phyloP scores from a whole-genome alignment of 2,329 filamentous ascomycete species.

The Colletotrichum sp. region DNA sequence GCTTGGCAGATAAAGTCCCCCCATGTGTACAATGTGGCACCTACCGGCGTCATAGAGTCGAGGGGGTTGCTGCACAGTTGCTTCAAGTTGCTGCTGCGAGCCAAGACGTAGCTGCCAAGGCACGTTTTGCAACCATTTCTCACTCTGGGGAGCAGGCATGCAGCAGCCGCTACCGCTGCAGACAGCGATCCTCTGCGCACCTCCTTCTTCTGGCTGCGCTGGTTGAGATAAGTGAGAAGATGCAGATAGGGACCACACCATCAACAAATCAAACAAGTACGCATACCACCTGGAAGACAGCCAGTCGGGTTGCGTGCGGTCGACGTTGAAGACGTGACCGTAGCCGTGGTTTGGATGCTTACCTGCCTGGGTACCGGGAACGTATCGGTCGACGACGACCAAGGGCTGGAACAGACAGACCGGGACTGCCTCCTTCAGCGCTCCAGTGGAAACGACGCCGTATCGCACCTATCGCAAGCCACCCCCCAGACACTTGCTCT shows the following conservation, averaged over 20 bases:
- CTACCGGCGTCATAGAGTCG: constrained; percentile 16
- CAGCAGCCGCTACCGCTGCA: not conserved
- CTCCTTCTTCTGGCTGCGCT: not conserved
- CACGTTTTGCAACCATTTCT: not conserved
- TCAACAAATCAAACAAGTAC: not conserved
- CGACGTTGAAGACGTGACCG: not conserved
- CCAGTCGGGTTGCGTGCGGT: not conserved
- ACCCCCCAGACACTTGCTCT: not conserved
- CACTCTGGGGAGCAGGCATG: not conserved
- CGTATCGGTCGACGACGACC: not conserved
- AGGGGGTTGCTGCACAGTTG: constrained; percentile 7
- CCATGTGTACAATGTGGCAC: not conserved
- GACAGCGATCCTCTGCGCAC: not conserved
- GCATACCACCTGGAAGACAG: not conserved
- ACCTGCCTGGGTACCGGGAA: not conserved
- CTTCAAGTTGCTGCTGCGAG: constrained; percentile 6
- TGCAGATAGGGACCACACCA: not conserved
- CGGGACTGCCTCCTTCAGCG: not conserved
- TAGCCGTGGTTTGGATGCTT: not conserved
- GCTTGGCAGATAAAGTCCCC: not conserved
- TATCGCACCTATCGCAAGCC: constrained; percentile 8
- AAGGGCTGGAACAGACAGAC: not conserved
- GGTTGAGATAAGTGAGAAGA: not conserved
- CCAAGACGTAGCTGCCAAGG: constrained; percentile 12
- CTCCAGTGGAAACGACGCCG: not conserved